Base-by-base conservation (phyloP, 2,329 filamentous ascomycete species). In the Aspergillus puulaauensis region DNA sequence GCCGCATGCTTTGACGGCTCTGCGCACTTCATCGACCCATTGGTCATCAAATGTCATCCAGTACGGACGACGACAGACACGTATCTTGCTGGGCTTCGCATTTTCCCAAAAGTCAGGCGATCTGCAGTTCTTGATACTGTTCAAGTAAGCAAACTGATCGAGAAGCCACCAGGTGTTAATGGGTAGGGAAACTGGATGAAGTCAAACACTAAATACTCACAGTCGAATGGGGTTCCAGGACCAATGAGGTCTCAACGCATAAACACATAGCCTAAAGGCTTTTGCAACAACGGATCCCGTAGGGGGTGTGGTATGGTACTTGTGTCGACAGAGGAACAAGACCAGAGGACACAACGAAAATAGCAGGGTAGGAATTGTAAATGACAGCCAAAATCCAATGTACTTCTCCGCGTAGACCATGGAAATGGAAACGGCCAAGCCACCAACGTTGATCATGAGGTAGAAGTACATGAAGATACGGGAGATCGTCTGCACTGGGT, bases 321-420 rank as follows among this genome's bases (percentile, higher is more conserved):
- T 82, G 68, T 86, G 84, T 67, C 83, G 82, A 66, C 83, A 82
- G 62, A 82, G 76, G 61, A 80, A 77, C 54, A 90, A 78, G 8
- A 90, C 82, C 2, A 86, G 41, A 5, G 88, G 88, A 56, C 84
- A 86, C 53, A 83, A 59, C 39, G 83, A 77, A 77, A 90, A 89
- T 67, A 90, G 75, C 58, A 80, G 72, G 2, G 88, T 90, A 8
- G 88, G 88, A 15, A 91, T 79, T 43, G 88, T 72, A 74, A 64
- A 88, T 62, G 57, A 61, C 4, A 69, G 64, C 68, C 87, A 91
- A 77, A 90, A 91, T 8, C 89, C 88, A 44, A 90, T 82, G 61
- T 90, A 90, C 71, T 89, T 89, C 73, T 91, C 89, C 1, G 88
- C 85, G 67, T 89, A 91, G 35, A 86, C 86, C 84, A 88, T 90